Conservation (phyloP, 1,284 basidiomycete genomes). For the Ganoderma lucidum region DNA sequence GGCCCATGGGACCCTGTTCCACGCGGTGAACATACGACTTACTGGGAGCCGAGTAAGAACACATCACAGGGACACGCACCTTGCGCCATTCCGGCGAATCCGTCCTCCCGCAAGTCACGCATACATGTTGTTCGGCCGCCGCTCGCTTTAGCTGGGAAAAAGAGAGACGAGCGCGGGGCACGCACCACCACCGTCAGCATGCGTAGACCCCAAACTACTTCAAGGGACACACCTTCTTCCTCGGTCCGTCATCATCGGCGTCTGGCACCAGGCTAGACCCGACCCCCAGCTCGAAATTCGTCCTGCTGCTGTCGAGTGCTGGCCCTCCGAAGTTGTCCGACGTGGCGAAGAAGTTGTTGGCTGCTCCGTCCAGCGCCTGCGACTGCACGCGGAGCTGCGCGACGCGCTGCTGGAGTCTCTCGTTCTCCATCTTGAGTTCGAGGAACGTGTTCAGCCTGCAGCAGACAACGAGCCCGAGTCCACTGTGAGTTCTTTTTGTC, state of each 20-base stretch:
- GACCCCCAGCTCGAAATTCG: slow-evolving; percentile 20
- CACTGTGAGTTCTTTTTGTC: neutral
- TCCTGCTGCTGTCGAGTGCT: slow-evolving; percentile 10
- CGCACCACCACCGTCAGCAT: neutral
- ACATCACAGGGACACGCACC: slow-evolving; percentile 48
- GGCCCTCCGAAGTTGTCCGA: slow-evolving; percentile 25
- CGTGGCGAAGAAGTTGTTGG: slow-evolving; percentile 22
- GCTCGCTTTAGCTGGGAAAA: slow-evolving; percentile 51
- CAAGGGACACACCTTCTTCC: slow-evolving; percentile 50
- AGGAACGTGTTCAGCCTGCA: slow-evolving; percentile 78
- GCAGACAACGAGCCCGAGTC: neutral
- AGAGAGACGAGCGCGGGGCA: slow-evolving; percentile 46
- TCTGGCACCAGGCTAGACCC: slow-evolving; percentile 11
- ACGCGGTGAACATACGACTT: slow-evolving; percentile 28
- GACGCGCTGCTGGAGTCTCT: slow-evolving; percentile 66
- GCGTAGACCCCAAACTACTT: neutral
- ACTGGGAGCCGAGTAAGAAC: slow-evolving; percentile 27
- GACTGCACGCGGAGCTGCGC: slow-evolving; percentile 49
- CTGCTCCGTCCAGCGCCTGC: slow-evolving; percentile 27
- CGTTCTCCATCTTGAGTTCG: slow-evolving; percentile 82
- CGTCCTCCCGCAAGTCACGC: slow-evolving; percentile 80
- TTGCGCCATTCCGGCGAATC: slow-evolving; percentile 89
- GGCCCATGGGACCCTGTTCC: slow-evolving; percentile 76
- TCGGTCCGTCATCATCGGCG: slow-evolving; percentile 31
- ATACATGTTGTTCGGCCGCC: slow-evolving; percentile 71